A percentile compares a stretch with the other conserved stretches of the same genome.
phyloP scores from a whole-genome alignment of 108 stramenopile genomes.

The Skeletonema costatum region DNA sequence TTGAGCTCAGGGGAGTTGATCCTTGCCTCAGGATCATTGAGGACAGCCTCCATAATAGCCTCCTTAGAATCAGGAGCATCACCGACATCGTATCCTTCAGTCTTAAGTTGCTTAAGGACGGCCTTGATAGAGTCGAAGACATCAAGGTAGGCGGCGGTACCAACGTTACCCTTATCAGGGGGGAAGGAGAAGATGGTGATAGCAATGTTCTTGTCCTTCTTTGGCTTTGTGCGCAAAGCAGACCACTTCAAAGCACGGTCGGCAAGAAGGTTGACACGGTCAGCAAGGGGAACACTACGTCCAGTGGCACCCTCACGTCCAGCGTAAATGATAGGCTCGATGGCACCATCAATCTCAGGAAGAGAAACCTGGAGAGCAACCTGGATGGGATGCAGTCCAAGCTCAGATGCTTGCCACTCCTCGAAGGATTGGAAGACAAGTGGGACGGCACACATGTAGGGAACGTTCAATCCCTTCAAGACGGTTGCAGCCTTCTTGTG shows the following conservation, averaged over 20 bases:
- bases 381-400: slow-evolving; percentile 96
- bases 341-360: slow-evolving; percentile 97
- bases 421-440: slow-evolving; percentile 98
- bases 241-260: slow-evolving; percentile 94
- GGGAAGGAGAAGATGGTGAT: slow-evolving; percentile 98
- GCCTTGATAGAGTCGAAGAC: slow-evolving; percentile 98
- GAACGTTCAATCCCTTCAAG: slow-evolving; percentile 86
- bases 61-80: slow-evolving; percentile 84
- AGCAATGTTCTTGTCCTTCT: slow-evolving; percentile 94
- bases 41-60: slow-evolving; percentile 84
- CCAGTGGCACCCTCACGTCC: slow-evolving; percentile 97
- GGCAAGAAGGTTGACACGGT: slow-evolving; percentile 94
- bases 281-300: slow-evolving; percentile 91
- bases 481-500: slow-evolving; percentile 93
- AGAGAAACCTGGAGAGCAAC: slow-evolving; percentile 96
- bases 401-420: slow-evolving; percentile 96
- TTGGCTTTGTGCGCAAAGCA: slow-evolving; percentile 80
- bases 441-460: slow-evolving; percentile 97
- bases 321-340: slow-evolving; percentile 96
- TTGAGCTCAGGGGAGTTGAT: slow-evolving; percentile 95
- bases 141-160: slow-evolving; percentile 97
- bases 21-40: slow-evolving; percentile 94
- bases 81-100: slow-evolving; percentile 91
- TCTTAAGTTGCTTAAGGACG: slow-evolving; percentile 85
- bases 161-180: slow-evolving; percentile 98